Evolutionary conservation across 2,329 filamentous ascomycete genomes (phyloP).

Genomic region (Pseudogymnoascus sp.): DNA sequence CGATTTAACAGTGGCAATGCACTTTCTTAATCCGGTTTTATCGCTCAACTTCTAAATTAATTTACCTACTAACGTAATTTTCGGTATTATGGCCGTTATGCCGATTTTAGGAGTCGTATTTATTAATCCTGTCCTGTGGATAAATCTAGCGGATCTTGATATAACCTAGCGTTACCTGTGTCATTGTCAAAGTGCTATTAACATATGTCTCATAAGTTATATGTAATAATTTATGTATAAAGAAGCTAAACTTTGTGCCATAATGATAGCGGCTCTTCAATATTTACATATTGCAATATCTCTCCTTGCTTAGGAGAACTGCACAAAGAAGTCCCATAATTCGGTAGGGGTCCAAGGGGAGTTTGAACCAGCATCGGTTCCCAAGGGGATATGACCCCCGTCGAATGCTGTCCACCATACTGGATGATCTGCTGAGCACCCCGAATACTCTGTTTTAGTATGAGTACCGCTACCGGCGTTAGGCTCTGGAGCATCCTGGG

Average conservation of each 20-base stretch:
- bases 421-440: conserved; percentile 27
- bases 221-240: too few species aligned
- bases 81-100: too few species aligned
- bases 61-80: too few species aligned
- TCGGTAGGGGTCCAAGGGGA: conserved; percentile 20
- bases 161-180: too few species aligned
- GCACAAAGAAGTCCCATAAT: conserved; percentile 27
- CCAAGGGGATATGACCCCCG: conserved; percentile 24
- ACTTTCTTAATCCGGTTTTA: too few species aligned
- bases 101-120: too few species aligned
- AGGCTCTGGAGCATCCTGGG: conserved; percentile 13
- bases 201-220: too few species aligned
- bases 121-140: too few species aligned
- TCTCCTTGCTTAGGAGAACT: neutral
- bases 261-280: neutral
- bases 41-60: too few species aligned
- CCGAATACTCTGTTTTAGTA: conserved; percentile 17
- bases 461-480: conserved; percentile 14
- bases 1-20: too few species aligned
- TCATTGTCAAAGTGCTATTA: too few species aligned
- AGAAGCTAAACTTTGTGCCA: neutral
- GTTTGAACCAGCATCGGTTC: conserved; percentile 15
- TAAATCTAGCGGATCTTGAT: too few species aligned
- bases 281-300: neutral
- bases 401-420: conserved; percentile 28